Base-by-base conservation (phyloP, 2,329 filamentous ascomycete species). In the Colletotrichum coccodes region DNA sequence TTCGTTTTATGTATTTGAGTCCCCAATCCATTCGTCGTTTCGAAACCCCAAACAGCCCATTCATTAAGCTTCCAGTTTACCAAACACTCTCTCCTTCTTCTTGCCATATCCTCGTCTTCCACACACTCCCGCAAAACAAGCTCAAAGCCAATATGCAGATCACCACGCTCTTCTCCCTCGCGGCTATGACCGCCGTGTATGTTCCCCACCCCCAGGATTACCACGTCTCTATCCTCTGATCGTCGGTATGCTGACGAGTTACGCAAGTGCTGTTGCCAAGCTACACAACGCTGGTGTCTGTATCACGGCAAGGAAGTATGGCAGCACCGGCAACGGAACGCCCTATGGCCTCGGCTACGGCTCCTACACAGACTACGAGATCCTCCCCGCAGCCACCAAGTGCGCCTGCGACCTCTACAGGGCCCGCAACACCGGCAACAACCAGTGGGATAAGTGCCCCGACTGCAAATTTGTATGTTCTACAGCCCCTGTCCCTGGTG, bases 381-480 rank as follows among this genome's bases (percentile, higher is more conserved):
- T 71, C 50, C 12, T 50, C 8, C 36, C 42, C 36, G 59, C 56
- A 4, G 71, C 54, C 3, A 72, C 71, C 6, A n/a, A 52, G 16
- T 72, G 71, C 56, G 71, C 71, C 44, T 72, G 71, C 60, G 28
- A 44, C 30, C 34, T 53, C 34, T 72, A 72, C 57, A 71, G 36
- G 21, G n/a, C 32, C 16, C 71, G 71, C 44, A 71, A 71, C 46
- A 72, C 64, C 4, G 70, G 71, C 30, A 62, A 53, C 63, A 68
- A 72, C 4, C 60, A 69, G 12, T 72, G 71, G 71, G 70, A 72
- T 34, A 60, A 42, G 11, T 72, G 71, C 56, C 64, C 70, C 14
- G 70, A 72, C 50, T 72, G 71, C 58, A 50, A 11, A 0, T 72
- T 59, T 16, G 69, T 66, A 23, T 30, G 63, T 34, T 5, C 18